phyloP scores from a whole-genome alignment of 169 alveolate species.

The Neospora caninum region DNA sequence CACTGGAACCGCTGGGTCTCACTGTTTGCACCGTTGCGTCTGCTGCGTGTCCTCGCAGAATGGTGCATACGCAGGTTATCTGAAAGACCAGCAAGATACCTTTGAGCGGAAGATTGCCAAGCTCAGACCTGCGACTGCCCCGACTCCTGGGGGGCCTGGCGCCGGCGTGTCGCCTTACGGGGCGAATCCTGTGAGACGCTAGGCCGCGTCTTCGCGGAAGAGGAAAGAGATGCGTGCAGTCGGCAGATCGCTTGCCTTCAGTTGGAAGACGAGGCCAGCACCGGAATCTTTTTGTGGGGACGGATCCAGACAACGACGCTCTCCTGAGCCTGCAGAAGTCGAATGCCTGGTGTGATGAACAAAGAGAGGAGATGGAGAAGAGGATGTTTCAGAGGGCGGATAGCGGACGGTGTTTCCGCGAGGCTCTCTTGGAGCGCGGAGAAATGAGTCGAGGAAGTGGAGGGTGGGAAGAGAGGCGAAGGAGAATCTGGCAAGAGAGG shows the following conservation, averaged over 20 bases:
- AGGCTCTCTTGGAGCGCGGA: too few species aligned
- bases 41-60: neutral
- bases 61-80: conserved; percentile 44
- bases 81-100: conserved; percentile 47
- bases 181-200: neutral
- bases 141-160: neutral
- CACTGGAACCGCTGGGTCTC: too few species aligned
- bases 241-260: neutral
- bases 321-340: too few species aligned
- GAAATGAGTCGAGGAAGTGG: too few species aligned
- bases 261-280: too few species aligned
- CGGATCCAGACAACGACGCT: too few species aligned
- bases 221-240: neutral
- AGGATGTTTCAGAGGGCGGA: too few species aligned
- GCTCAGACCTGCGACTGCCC: neutral
- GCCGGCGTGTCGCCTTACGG: neutral
- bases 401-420: too few species aligned
- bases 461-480: too few species aligned
- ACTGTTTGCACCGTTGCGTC: neutral
- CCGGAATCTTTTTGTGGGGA: too few species aligned
- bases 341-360: too few species aligned
- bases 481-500: neutral
- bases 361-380: neutral
- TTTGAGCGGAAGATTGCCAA: conserved; percentile 9
- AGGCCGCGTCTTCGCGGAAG: neutral